Conservation (phyloP, 1,284 basidiomycete species). For the Leccinum subfulvum region DNA sequence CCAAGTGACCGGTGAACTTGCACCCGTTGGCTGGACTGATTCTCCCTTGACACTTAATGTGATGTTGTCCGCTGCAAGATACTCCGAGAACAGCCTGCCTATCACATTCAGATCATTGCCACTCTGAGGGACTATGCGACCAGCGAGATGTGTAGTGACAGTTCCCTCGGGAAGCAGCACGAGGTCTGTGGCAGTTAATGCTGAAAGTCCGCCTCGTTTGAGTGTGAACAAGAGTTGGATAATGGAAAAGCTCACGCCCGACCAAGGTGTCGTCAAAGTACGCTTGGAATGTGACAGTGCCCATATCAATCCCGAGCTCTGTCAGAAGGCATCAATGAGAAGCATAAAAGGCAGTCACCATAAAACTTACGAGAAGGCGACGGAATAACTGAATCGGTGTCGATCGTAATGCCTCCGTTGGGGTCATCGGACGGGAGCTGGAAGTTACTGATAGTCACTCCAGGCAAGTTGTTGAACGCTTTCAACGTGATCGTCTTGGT, state of each 20-base stretch:
- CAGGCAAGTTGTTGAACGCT: slow-evolving; percentile 71
- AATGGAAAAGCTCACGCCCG: slow-evolving; percentile 47
- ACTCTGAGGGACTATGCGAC: slow-evolving; percentile 62
- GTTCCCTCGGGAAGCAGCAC: slow-evolving; percentile 52
- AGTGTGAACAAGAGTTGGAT: not conserved
- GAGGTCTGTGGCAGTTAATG: slow-evolving; percentile 50
- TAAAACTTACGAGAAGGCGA: slow-evolving; percentile 58
- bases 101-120: slow-evolving; percentile 54
- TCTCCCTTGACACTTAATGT: slow-evolving; percentile 62
- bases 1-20: slow-evolving; percentile 57
- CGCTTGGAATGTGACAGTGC: slow-evolving; percentile 64
- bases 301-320: slow-evolving; percentile 74
- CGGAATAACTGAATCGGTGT: slow-evolving; percentile 66
- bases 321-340: slow-evolving; percentile 12
- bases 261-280: slow-evolving; percentile 55
- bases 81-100: slow-evolving; percentile 67
- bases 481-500: slow-evolving; percentile 66
- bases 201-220: slow-evolving; percentile 31
- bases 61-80: slow-evolving; percentile 64
- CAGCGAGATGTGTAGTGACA: slow-evolving; percentile 55
- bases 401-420: slow-evolving; percentile 69
- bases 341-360: not conserved
- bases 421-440: slow-evolving; percentile 62
- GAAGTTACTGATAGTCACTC: slow-evolving; percentile 71
- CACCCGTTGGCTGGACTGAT: slow-evolving; percentile 59